Evolutionary conservation across 805 yeast genomes (phyloP), one percentile per base, ranked within the genome.

Genomic region (Yarrowia deformans): DNA sequence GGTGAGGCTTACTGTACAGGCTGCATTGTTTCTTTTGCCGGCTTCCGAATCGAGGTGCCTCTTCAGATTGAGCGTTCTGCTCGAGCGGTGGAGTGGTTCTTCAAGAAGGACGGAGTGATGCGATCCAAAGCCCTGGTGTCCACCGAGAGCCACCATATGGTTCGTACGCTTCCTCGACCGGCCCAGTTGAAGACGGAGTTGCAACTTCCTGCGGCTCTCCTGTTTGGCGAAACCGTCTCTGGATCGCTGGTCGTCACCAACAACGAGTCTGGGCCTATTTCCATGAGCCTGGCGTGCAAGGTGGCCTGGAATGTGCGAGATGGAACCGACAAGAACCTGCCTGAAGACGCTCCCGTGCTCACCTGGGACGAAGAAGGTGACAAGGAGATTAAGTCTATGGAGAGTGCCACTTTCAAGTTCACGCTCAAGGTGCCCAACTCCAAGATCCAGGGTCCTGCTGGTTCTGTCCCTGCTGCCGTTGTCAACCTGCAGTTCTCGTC

Each of bases 131-230:
- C 69, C 52, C 10, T 49, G 40, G 67, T 64, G 61, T 8, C 52
- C 69, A 10, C 61, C 10, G 16, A 70, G 71, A 6, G 61, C 69
- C 9, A 61, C 50, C 18, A 46, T 42, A 10, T 66, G 55, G 52
- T 73, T 70, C 72, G 55, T 14, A 49, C 67, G 12, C 42, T 58
- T 5, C 77, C 79, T 8, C 73, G 81, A 16, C 80, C 80, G 0
- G 75, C 79, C n/a, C 64, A 71, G 52, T 48, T 77, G 8, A 70
- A 70, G 23, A 49, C 74, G 32, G 35, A 46, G 2, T 70, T 72
- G 29, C 68, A 68, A 10, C 70, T 74, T 7, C 72, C 73, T 7
- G 19, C 69, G 1, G 64, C 71, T 1, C 77, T 72, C 1, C 72
- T 74, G 7, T 70, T 74, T 6, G 78, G 76, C 2, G 81, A 78